Evolutionary conservation across 1,139 yeast genomes (phyloP).

Genomic region (Scheffersomyces parashehatae): DNA sequence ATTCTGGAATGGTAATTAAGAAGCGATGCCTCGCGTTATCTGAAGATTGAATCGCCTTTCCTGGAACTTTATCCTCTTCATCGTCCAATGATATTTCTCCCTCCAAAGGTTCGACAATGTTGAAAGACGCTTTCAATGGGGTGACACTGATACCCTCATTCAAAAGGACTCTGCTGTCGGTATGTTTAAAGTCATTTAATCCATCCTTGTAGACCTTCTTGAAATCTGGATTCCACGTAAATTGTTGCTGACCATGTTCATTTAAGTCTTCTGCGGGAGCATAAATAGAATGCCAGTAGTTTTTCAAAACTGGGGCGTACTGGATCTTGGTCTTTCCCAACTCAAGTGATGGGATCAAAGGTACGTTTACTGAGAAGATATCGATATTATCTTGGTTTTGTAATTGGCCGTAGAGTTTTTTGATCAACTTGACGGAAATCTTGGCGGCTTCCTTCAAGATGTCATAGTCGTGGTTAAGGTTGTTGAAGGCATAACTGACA

Average conservation of each 20-base stretch:
- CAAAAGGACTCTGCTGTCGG: constrained; percentile 56
- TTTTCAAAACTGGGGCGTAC: constrained; percentile 77
- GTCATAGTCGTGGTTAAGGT: constrained; percentile 51
- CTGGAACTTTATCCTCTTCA: constrained; percentile 5
- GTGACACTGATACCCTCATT: constrained; percentile 69
- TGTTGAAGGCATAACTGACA: constrained; percentile 74
- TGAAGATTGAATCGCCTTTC: background rate
- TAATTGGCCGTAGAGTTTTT: constrained; percentile 63
- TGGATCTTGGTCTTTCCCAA: constrained; percentile 57
- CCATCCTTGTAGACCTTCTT: constrained; percentile 65
- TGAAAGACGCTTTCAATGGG: constrained; percentile 77
- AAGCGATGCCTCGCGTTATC: constrained; percentile 9
- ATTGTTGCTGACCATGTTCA: constrained; percentile 36
- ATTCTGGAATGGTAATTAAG: constrained; percentile 33
- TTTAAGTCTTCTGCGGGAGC: constrained; percentile 21
- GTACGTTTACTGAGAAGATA: constrained; percentile 81
- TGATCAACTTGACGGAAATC: constrained; percentile 62
- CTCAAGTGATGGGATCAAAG: constrained; percentile 56
- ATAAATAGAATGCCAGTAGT: constrained; percentile 72
- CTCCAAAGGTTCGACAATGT: constrained; percentile 48
- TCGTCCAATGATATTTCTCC: constrained; percentile 55
- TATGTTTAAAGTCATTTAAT: constrained; percentile 50
- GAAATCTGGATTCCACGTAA: constrained; percentile 85
- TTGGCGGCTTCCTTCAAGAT: constrained; percentile 67
- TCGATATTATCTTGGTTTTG: constrained; percentile 50